These are phyloP conservation scores for Ceratobasidium sp. DNA, from an alignment of 1,284 basidiomycete genomes.

Conservation along the genomic window DNA sequence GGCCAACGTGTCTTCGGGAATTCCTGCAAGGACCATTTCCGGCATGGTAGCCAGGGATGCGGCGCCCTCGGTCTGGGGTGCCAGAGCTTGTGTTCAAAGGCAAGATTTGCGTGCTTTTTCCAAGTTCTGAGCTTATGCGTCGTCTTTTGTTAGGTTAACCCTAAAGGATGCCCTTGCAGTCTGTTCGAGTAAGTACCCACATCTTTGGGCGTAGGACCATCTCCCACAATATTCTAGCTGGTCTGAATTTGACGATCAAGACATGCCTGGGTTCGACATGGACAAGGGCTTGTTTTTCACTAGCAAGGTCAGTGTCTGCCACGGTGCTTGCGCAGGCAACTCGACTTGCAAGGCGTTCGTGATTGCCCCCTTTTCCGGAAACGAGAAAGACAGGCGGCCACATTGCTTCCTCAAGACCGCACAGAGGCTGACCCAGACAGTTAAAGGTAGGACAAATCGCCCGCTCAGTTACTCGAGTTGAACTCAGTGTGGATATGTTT, in stretches of 20 bases:
- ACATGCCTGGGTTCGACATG: conserved; percentile 18
- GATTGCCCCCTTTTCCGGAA: neutral
- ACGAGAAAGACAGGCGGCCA: conserved; percentile 7
- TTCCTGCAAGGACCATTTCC: conserved; percentile 24
- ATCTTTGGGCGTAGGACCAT: neutral
- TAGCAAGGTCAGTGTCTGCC: neutral
- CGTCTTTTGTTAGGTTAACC: neutral
- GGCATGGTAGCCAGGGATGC: conserved; percentile 20
- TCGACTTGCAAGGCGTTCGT: conserved; percentile 12
- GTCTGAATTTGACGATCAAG: conserved; percentile 15
- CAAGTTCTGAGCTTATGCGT: too few relatives aligned
- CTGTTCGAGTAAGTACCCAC: neutral
- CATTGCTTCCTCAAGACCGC: conserved; percentile 4
- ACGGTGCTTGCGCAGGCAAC: conserved; percentile 2
- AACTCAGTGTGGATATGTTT: neutral
- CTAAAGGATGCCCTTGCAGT: conserved; percentile 10
- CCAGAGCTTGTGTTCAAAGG: neutral
- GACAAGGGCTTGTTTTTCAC: conserved; percentile 17
- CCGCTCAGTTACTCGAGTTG: too few relatives aligned
- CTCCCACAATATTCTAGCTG: neutral
- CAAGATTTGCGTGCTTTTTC: too few relatives aligned
- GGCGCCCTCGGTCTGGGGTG: neutral
- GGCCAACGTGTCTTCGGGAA: conserved; percentile 7
- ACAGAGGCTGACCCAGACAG: neutral
- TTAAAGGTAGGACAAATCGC: neutral